These are phyloP conservation scores for Phytophthora foliorum DNA, from an alignment of 352 stramenopile species.

Conservation along the genomic window DNA sequence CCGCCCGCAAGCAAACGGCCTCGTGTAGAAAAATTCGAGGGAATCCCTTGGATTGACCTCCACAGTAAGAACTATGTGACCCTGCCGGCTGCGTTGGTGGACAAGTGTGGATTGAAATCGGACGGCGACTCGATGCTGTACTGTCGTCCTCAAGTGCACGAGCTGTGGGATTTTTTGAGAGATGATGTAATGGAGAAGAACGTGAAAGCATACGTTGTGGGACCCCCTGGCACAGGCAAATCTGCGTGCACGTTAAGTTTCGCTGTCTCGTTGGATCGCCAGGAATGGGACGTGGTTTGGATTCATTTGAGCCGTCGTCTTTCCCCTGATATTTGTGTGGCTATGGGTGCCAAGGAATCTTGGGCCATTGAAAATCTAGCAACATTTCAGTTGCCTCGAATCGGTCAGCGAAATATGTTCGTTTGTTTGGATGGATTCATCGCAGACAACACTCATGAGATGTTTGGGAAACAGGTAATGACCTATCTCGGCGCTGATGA, in stretches of 20 bases:
- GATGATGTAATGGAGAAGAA: constrained; percentile 19
- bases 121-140: constrained; percentile 17
- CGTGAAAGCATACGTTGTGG: constrained; percentile 23
- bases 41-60: not conserved
- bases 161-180: constrained; percentile 12
- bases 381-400: constrained; percentile 14
- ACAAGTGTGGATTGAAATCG: not conserved
- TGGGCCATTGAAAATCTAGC: not conserved
- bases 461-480: not conserved
- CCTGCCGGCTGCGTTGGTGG: constrained; percentile 7
- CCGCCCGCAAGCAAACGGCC: not conserved
- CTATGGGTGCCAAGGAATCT: not conserved
- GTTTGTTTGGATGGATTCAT: not conserved
- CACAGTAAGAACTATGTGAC: constrained; percentile 1
- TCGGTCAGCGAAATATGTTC: not conserved
- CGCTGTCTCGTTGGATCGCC: constrained; percentile 25
- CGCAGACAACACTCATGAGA: not conserved
- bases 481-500: not conserved
- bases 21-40: not conserved
- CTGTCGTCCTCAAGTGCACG: constrained; percentile 7
- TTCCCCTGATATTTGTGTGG: constrained; percentile 1
- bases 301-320: constrained; percentile 22
- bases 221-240: constrained; percentile 33
- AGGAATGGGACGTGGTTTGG: constrained; percentile 38
- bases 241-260: constrained; percentile 22